These are phyloP conservation scores for Oryza glaberrima DNA, from an alignment of 176 grass and related monocot species.

Conservation along the genomic window DNA sequence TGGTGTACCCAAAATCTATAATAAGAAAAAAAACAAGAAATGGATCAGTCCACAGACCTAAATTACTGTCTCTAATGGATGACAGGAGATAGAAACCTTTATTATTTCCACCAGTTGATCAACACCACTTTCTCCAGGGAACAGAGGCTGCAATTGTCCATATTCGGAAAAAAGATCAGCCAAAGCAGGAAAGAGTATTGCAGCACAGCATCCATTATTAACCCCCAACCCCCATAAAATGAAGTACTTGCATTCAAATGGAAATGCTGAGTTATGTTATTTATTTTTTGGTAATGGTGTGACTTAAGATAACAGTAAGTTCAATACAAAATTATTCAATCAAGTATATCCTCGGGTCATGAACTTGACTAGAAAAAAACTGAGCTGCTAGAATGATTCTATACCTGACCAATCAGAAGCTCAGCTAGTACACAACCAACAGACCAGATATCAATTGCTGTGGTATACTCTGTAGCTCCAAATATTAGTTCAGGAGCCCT, in stretches of 20 bases:
- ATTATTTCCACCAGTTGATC: constrained; percentile 98
- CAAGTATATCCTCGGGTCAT: background rate
- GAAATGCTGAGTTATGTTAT: background rate
- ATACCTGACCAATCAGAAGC: constrained; percentile 86
- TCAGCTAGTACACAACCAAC: constrained; percentile 98
- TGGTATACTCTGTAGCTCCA: constrained; percentile 92
- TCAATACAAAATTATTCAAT: background rate
- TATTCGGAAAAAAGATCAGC: background rate
- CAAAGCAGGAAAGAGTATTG: background rate
- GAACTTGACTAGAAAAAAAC: constrained; percentile 18
- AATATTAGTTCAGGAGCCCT: constrained; percentile 98
- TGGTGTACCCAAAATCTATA: constrained; percentile 90
- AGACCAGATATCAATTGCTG: constrained; percentile 98
- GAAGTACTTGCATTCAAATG: background rate
- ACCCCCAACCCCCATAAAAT: background rate
- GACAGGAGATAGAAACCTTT: constrained; percentile 61
- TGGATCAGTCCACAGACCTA: constrained; percentile 12
- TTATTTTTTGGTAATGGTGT: background rate
- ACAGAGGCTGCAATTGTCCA: constrained; percentile 66
- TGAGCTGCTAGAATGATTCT: constrained; percentile 16
- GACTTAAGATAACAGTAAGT: background rate
- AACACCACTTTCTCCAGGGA: constrained; percentile 95
- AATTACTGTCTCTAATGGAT: constrained; percentile 4
- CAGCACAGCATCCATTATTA: background rate
- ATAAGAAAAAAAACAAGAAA: constrained; percentile 15